phyloP scores from a whole-genome alignment of 208 protist genomes.

The Leptomonas pyrrhocoris region DNA sequence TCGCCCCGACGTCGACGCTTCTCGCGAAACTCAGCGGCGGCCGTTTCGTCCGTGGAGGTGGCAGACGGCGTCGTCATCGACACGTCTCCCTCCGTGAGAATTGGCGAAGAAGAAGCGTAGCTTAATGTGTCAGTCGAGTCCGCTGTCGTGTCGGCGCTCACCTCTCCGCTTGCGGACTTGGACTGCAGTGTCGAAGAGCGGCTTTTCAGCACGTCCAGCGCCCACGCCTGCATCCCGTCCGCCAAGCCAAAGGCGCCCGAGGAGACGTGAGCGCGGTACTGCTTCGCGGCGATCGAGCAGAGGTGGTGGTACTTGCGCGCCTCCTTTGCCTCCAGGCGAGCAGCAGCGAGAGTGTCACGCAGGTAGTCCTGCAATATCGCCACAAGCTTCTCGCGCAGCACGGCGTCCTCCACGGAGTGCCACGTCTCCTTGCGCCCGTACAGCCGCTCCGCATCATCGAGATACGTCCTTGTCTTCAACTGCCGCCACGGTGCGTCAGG shows the following conservation, averaged over 20 bases:
- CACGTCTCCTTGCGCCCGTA: conserved; percentile 89
- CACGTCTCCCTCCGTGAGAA: background rate
- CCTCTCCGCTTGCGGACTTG: background rate
- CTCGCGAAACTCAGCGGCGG: conserved; percentile 37
- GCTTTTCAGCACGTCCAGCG: conserved; percentile 26
- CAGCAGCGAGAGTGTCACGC: conserved; percentile 66
- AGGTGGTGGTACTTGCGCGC: conserved; percentile 70
- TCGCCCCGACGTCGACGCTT: conserved; percentile 55
- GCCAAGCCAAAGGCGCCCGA: conserved; percentile 54
- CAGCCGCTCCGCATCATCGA: conserved; percentile 89
- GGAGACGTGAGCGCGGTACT: conserved; percentile 69
- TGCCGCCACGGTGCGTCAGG: conserved; percentile 78
- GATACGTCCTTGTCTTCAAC: conserved; percentile 72
- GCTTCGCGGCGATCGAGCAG: conserved; percentile 51
- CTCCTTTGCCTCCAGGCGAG: conserved; percentile 61
- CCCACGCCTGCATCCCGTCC: conserved; percentile 54
- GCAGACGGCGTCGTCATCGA: background rate
- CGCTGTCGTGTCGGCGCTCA: background rate
- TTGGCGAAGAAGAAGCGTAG: background rate
- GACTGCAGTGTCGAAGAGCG: background rate
- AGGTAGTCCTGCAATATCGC: conserved; percentile 83
- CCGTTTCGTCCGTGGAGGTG: conserved; percentile 11
- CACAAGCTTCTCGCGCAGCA: conserved; percentile 75
- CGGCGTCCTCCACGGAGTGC: conserved; percentile 58
- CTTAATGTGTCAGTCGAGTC: background rate